phyloP scores from a whole-genome alignment of 768 basidiomycete species.

The Pulveroboletus sp. region DNA sequence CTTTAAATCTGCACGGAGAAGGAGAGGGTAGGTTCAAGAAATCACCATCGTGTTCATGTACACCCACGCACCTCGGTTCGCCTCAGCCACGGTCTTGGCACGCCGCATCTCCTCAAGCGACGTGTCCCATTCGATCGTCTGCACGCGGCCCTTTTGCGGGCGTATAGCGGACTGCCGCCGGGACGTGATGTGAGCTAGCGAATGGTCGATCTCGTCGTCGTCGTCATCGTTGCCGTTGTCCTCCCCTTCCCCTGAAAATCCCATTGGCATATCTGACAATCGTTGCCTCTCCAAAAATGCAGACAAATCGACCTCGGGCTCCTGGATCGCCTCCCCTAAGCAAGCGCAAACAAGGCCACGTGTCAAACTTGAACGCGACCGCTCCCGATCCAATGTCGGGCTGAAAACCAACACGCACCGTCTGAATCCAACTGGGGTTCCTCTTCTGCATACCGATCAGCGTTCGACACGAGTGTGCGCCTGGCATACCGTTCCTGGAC shows the following conservation, averaged over 20 bases:
- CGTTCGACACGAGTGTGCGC: constrained; percentile 65
- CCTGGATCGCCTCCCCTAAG: constrained; percentile 62
- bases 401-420: too few species aligned
- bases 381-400: too few species aligned
- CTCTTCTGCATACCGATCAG: constrained; percentile 70
- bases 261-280: constrained; percentile 34
- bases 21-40: too few species aligned
- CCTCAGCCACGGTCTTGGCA: constrained; percentile 74
- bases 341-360: too few species aligned
- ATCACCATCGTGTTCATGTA: too few species aligned
- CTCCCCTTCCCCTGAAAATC: too few species aligned
- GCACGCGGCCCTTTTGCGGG: constrained; percentile 60
- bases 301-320: constrained; percentile 74
- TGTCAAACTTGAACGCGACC: too few species aligned
- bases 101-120: constrained; percentile 61
- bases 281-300: constrained; percentile 64
- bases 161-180: constrained; percentile 13
- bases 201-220: constrained; percentile 53
- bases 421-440: constrained; percentile 70
- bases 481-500: constrained; percentile 48
- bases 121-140: constrained; percentile 66
- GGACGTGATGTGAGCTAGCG: constrained; percentile 51
- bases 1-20: constrained; percentile 48
- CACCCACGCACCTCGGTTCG: constrained; percentile 57
- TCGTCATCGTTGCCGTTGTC: not conserved